Percentiles rank a stretch among this genome's conserved stretches.
These are phyloP conservation scores for Xylariaceae sp. DNA, from an alignment of 2,329 filamentous ascomycete species.

Conservation along the genomic window DNA sequence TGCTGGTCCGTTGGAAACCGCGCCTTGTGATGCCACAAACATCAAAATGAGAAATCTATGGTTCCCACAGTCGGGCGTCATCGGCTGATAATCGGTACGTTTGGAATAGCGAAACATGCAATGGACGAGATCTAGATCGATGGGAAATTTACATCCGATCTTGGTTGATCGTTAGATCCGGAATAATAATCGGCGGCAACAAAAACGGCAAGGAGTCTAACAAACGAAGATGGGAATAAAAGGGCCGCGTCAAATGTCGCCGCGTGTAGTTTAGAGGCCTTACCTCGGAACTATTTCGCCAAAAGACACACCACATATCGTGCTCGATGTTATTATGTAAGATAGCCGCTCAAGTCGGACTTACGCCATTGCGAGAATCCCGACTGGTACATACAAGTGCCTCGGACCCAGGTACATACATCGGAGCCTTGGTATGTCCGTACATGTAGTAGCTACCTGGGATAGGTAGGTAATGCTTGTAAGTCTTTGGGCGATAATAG, in stretches of 20 bases:
- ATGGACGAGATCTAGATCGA: neutral
- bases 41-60: neutral
- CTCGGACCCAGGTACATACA: too few species aligned
- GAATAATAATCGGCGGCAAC: conserved; percentile 4
- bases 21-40: neutral
- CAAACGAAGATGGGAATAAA: too few species aligned
- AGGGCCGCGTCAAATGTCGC: too few species aligned
- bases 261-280: neutral
- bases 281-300: neutral
- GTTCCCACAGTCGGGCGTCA: too few species aligned
- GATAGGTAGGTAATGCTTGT: too few species aligned
- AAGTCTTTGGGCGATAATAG: too few species aligned
- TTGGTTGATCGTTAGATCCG: neutral
- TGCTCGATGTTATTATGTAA: neutral
- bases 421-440: too few species aligned
- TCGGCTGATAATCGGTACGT: too few species aligned
- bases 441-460: too few species aligned
- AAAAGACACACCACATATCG: neutral
- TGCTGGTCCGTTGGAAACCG: neutral
- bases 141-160: neutral
- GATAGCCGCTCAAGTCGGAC: neutral
- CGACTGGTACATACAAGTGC: neutral
- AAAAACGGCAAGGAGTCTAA: too few species aligned
- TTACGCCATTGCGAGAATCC: neutral
- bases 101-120: neutral